These are phyloP conservation scores for Diaporthe aspalathi DNA, from an alignment of 2,329 filamentous ascomycete genomes.

Conservation along the genomic window DNA sequence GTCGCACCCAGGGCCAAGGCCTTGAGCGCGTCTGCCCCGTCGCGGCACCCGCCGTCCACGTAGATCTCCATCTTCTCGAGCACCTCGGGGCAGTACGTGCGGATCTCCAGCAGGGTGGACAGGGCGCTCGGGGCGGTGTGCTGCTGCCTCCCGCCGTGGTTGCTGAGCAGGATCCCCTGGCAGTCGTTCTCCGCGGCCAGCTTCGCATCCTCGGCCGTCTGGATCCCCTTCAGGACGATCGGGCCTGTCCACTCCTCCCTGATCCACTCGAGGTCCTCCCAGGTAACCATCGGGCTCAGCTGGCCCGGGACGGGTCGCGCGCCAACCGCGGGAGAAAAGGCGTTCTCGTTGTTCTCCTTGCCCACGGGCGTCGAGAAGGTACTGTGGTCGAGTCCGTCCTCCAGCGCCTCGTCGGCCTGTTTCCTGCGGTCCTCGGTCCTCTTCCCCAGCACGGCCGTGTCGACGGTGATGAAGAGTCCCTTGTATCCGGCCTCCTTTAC, in stretches of 20 bases:
- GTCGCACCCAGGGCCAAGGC: conserved; percentile 64
- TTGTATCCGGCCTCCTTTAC: conserved; percentile 50
- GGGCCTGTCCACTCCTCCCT: conserved; percentile 45
- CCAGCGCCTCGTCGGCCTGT: conserved; percentile 39
- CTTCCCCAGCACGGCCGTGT: conserved; percentile 44
- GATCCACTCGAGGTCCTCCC: conserved; percentile 42
- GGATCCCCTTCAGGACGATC: conserved; percentile 39
- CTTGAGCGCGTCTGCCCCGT: conserved; percentile 67
- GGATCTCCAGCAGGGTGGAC: conserved; percentile 62
- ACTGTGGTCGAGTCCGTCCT: conserved; percentile 36
- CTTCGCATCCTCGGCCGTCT: conserved; percentile 39
- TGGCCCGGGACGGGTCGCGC: conserved; percentile 35
- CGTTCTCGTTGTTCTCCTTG: conserved; percentile 29
- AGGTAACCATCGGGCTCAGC: conserved; percentile 39
- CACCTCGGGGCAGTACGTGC: conserved; percentile 61
- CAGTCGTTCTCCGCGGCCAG: conserved; percentile 35
- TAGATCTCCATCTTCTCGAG: conserved; percentile 64
- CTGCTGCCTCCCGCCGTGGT: conserved; percentile 39
- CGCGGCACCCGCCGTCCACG: conserved; percentile 65
- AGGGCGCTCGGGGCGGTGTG: conserved; percentile 36
- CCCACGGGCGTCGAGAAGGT: not conserved
- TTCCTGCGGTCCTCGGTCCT: conserved; percentile 42
- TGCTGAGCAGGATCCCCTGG: conserved; percentile 40
- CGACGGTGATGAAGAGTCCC: conserved; percentile 54
- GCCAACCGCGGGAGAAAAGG: conserved; percentile 36